phyloP scores from a whole-genome alignment of 2,329 filamentous ascomycete species.

The Colletotrichum liaoningense region DNA sequence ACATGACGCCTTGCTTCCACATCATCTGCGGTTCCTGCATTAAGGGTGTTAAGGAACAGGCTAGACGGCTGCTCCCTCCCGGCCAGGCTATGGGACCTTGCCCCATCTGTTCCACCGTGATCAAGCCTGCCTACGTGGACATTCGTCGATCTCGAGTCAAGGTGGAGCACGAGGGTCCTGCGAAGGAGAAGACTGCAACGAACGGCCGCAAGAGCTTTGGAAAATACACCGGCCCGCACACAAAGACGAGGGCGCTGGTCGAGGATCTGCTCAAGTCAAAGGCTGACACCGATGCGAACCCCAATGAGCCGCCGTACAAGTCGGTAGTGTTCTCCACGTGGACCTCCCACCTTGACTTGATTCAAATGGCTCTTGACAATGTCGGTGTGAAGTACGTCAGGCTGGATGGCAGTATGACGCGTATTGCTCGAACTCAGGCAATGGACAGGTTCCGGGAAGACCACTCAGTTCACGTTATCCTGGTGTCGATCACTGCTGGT shows the following conservation, averaged over 20 bases:
- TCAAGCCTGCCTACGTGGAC: constrained; percentile 73
- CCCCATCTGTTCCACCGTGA: constrained; percentile 73
- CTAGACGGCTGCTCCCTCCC: constrained; percentile 51
- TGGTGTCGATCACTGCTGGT: constrained; percentile 93
- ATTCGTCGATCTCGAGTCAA: constrained; percentile 73
- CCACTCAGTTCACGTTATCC: constrained; percentile 77
- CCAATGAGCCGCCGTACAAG: constrained; percentile 81
- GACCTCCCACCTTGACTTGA: constrained; percentile 94
- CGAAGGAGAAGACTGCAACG: constrained; percentile 42
- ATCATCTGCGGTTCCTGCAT: constrained; percentile 84
- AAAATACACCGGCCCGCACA: constrained; percentile 86
- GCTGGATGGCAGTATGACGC: constrained; percentile 91
- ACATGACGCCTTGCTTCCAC: constrained; percentile 90
- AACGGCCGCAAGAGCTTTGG: constrained; percentile 56
- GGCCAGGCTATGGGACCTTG: constrained; percentile 66
- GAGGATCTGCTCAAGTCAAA: constrained; percentile 77
- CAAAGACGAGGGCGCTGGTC: constrained; percentile 88
- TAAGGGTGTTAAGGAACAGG: constrained; percentile 65
- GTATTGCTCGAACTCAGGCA: constrained; percentile 77
- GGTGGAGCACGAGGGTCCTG: constrained; percentile 66
- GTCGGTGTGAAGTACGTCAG: constrained; percentile 77
- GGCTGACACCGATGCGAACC: constrained; percentile 69
- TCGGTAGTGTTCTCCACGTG: constrained; percentile 97
- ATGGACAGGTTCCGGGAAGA: constrained; percentile 84
- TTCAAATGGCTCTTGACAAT: constrained; percentile 81